These are phyloP conservation scores for Cadophora sp. DNA, from an alignment of 2,329 filamentous ascomycete species.

Conservation along the genomic window DNA sequence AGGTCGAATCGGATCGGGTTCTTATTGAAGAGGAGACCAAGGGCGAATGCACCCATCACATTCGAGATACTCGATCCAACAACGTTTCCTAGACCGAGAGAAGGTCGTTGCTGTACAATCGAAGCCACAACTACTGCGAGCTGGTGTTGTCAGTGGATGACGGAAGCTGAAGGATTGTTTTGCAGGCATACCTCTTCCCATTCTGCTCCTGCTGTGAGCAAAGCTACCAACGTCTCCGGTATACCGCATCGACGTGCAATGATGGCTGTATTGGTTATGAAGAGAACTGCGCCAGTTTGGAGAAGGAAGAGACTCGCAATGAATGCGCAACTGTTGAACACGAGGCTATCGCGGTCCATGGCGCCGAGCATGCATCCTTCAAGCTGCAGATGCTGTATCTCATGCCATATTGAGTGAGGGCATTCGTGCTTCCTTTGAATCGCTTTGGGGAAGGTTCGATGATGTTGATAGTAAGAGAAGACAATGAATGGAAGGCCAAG, in stretches of 20 bases:
- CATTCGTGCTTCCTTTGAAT: not conserved
- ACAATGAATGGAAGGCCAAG: not conserved
- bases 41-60: conserved; percentile 60
- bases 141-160: conserved; percentile 39
- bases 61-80: conserved; percentile 60
- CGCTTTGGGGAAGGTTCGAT: not conserved
- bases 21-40: conserved; percentile 54
- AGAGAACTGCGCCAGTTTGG: conserved; percentile 58
- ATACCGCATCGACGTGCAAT: conserved; percentile 53
- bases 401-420: not conserved
- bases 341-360: conserved; percentile 30
- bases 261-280: conserved; percentile 56
- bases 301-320: conserved; percentile 55
- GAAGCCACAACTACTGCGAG: conserved; percentile 56
- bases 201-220: conserved; percentile 59
- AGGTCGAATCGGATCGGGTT: conserved; percentile 49
- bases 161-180: not conserved
- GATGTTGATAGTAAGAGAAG: not conserved
- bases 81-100: conserved; percentile 59
- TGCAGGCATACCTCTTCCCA: conserved; percentile 57
- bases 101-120: conserved; percentile 51
- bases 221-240: conserved; percentile 53
- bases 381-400: conserved; percentile 5
- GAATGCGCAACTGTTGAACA: conserved; percentile 51
- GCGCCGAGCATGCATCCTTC: not conserved